Percentiles rank a stretch among this genome's conserved stretches.
Conservation (phyloP, 352 stramenopile species). For the Phytophthora europaea region DNA sequence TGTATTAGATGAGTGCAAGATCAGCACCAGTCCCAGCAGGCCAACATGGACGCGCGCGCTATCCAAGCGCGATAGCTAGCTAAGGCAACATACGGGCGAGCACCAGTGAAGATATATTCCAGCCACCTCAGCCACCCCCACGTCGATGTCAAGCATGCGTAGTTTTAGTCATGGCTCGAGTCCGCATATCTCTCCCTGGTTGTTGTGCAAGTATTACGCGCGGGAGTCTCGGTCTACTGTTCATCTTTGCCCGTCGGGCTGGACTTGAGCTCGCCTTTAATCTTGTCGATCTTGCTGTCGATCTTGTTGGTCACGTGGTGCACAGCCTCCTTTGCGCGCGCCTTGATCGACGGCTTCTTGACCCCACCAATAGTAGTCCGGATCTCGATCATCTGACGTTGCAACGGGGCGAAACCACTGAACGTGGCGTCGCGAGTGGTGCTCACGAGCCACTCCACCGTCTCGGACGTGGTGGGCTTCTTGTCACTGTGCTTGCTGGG, state of each 20-base stretch:
- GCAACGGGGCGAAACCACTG: conserved; percentile 29
- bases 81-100: too few species aligned
- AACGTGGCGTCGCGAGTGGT: conserved; percentile 38
- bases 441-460: conserved; percentile 42
- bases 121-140: too few species aligned
- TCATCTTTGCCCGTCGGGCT: conserved; percentile 17
- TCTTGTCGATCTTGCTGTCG: conserved; percentile 19
- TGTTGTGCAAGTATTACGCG: not conserved
- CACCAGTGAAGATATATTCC: too few species aligned
- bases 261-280: conserved; percentile 20
- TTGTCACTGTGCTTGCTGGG: conserved; percentile 24
- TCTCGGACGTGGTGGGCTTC: conserved; percentile 34
- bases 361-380: conserved; percentile 15
- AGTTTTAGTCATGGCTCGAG: conserved; percentile 2
- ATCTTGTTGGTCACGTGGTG: conserved; percentile 33
- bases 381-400: conserved; percentile 31
- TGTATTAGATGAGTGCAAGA: too few species aligned
- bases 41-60: too few species aligned
- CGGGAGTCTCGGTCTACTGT: not conserved
- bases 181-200: too few species aligned
- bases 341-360: conserved; percentile 35
- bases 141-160: too few species aligned
- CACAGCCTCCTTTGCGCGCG: conserved; percentile 35
- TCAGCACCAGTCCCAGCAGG: too few species aligned
- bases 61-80: too few species aligned